Percentiles rank a stretch among this genome's conserved stretches.
Evolutionary conservation across 2,329 filamentous ascomycete species (phyloP).

Genomic region (Lojkania enalia): DNA sequence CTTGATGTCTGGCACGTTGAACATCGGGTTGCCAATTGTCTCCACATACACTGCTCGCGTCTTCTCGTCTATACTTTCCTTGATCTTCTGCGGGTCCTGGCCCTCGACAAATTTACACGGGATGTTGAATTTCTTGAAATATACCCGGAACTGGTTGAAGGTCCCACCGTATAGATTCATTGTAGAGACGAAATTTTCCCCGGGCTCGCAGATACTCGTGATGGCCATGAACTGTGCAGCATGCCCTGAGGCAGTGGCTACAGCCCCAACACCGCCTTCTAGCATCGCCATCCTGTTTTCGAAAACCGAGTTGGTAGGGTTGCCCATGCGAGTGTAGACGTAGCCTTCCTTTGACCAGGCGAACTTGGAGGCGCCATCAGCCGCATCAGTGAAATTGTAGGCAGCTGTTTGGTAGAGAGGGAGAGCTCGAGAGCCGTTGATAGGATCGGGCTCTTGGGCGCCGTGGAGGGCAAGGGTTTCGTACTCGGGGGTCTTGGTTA

Average conservation of each 20-base stretch:
- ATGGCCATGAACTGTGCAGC: slow-evolving; percentile 46
- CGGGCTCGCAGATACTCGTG: slow-evolving; percentile 42
- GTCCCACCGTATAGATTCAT: slow-evolving; percentile 46
- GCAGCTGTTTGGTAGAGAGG: slow-evolving; percentile 25
- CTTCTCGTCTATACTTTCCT: slow-evolving; percentile 22
- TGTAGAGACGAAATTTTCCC: slow-evolving; percentile 44
- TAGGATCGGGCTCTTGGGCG: slow-evolving; percentile 26
- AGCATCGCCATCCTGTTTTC: slow-evolving; percentile 45
- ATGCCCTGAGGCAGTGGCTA: slow-evolving; percentile 45
- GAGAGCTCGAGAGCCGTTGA: slow-evolving; percentile 27
- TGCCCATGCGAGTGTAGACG: slow-evolving; percentile 47
- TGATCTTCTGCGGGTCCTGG: slow-evolving; percentile 22
- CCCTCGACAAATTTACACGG: slow-evolving; percentile 45
- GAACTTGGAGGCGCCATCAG: slow-evolving; percentile 41
- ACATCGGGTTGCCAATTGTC: slow-evolving; percentile 29
- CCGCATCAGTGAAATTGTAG: slow-evolving; percentile 42
- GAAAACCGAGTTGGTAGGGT: slow-evolving; percentile 46
- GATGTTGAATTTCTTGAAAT: slow-evolving; percentile 46
- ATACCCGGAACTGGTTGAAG: slow-evolving; percentile 46
- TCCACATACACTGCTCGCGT: slow-evolving; percentile 26
- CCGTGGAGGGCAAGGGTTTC: slow-evolving; percentile 27
- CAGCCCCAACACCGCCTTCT: slow-evolving; percentile 44
- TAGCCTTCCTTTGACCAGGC: slow-evolving; percentile 44
- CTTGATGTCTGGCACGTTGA: slow-evolving; percentile 25
- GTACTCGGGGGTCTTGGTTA: slow-evolving; percentile 26